These are phyloP conservation scores for Ogataea dorogensis DNA, from an alignment of 805 yeast genomes.

Conservation along the genomic window DNA sequence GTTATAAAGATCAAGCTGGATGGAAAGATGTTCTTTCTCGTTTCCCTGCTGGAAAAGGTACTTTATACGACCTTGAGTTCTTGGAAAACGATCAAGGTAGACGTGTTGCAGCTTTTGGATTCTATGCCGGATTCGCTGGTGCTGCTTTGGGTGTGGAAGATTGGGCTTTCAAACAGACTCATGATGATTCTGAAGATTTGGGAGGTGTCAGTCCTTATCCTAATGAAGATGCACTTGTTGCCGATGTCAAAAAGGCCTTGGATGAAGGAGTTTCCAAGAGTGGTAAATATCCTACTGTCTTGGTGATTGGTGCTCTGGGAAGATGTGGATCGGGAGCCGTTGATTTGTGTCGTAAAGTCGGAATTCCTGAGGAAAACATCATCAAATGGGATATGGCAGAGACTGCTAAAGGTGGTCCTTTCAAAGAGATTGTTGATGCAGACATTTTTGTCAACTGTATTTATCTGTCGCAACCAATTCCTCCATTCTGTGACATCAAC, in stretches of 20 bases:
- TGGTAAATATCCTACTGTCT: conserved; percentile 69
- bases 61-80: conserved; percentile 90
- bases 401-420: conserved; percentile 97
- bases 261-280: conserved; percentile 56
- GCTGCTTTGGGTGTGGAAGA: conserved; percentile 94
- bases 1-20: conserved; percentile 96
- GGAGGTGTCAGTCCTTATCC: conserved; percentile 82
- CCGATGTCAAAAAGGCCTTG: conserved; percentile 63
- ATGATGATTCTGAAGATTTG: conserved; percentile 63
- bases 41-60: conserved; percentile 90
- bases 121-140: conserved; percentile 99
- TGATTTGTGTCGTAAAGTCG: conserved; percentile 75
- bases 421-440: conserved; percentile 80
- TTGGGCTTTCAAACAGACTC: conserved; percentile 89
- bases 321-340: conserved; percentile 98
- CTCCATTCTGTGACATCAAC: conserved; percentile 80
- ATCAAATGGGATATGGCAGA: conserved; percentile 96
- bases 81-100: conserved; percentile 92
- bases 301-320: conserved; percentile 96
- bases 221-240: conserved; percentile 70
- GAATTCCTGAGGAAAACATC: conserved; percentile 82
- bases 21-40: conserved; percentile 90
- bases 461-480: conserved; percentile 87
- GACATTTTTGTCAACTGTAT: conserved; percentile 96
- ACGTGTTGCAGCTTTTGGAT: conserved; percentile 99